Percentiles rank a stretch among this genome's conserved stretches.
Evolutionary conservation across 805 yeast genomes (phyloP).

Genomic region (Barnettozyma siamensis): DNA sequence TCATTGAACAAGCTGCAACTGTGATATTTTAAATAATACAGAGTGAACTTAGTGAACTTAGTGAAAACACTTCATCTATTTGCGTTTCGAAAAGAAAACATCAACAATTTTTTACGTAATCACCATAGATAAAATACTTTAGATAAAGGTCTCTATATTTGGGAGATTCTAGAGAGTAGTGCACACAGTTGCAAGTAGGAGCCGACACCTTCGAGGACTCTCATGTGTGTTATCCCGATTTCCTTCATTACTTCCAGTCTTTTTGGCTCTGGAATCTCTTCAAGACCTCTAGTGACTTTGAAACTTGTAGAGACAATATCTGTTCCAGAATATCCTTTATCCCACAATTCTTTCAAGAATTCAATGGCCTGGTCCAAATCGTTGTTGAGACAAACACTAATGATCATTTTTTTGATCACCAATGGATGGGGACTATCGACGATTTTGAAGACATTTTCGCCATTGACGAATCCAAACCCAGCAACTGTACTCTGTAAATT

Average conservation of each 20-base stretch:
- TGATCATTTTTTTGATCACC: constrained; percentile 65
- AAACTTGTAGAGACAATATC: constrained; percentile 90
- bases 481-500: constrained; percentile 91
- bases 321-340: constrained; percentile 85
- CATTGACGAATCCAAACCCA: constrained; percentile 88
- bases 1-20: not conserved
- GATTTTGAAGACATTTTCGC: constrained; percentile 87
- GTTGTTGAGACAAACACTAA: constrained; percentile 37
- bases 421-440: constrained; percentile 97
- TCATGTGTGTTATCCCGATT: constrained; percentile 88
- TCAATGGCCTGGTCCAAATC: constrained; percentile 62
- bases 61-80: too few relatives aligned
- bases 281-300: constrained; percentile 75
- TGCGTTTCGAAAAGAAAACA: too few relatives aligned
- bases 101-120: not conserved
- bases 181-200: constrained; percentile 84
- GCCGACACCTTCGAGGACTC: constrained; percentile 89
- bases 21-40: too few relatives aligned
- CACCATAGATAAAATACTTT: too few relatives aligned
- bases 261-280: constrained; percentile 58
- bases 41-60: too few relatives aligned
- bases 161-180: constrained; percentile 52
- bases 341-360: constrained; percentile 68
- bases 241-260: constrained; percentile 76
- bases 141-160: not conserved